Evolutionary conservation across 139 green algal genomes (phyloP).

Genomic region (Ettlia oleoabundans): DNA sequence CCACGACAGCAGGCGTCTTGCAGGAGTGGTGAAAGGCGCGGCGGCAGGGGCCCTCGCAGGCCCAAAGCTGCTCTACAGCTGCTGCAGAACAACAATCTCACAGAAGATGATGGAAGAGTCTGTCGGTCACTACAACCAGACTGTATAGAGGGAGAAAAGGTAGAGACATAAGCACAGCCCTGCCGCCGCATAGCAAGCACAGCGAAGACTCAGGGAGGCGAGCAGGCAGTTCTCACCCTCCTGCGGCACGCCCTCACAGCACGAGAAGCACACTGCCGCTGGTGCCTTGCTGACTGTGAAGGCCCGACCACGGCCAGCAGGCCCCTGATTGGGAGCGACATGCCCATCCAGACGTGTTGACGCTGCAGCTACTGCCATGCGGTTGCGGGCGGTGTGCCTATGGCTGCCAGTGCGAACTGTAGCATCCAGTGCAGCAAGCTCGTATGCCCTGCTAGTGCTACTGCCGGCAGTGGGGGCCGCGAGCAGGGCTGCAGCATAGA

Average conservation of each 20-base stretch:
- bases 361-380: background rate
- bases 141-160: too few relatives aligned
- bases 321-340: too few relatives aligned
- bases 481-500: too few relatives aligned
- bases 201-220: background rate
- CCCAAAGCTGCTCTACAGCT: slow-evolving; percentile 9
- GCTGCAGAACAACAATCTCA: background rate
- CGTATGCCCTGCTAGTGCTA: too few relatives aligned
- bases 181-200: too few relatives aligned
- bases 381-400: too few relatives aligned
- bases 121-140: too few relatives aligned
- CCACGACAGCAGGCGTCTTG: background rate
- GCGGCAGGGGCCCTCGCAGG: slow-evolving; percentile 30
- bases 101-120: too few relatives aligned
- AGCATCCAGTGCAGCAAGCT: background rate
- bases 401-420: background rate
- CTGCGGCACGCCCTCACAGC: background rate
- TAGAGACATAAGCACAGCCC: too few relatives aligned
- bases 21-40: slow-evolving; percentile 40
- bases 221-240: background rate
- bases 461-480: too few relatives aligned
- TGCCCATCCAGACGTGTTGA: too few relatives aligned
- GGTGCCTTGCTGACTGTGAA: background rate
- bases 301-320: background rate
- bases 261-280: slow-evolving; percentile 11